Percentiles rank a stretch among this genome's conserved stretches.
These are phyloP conservation scores for Pichia sporocuriosa DNA, from an alignment of 805 yeast species.

Conservation along the genomic window DNA sequence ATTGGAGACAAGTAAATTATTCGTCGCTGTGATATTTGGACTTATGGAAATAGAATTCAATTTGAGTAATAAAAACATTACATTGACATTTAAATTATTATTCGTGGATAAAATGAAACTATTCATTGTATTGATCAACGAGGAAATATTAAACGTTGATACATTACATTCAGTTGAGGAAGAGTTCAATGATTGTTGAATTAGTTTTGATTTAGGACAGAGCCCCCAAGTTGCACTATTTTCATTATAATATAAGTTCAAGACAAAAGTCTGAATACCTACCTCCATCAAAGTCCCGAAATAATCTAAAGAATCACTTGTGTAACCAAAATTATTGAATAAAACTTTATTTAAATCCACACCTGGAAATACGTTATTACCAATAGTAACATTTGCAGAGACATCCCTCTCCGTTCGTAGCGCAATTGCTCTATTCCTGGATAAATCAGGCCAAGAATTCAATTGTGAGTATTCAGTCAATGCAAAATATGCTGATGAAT, in stretches of 20 bases:
- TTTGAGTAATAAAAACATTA: constrained; percentile 36
- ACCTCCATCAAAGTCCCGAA: constrained; percentile 31
- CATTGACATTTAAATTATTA: constrained; percentile 39
- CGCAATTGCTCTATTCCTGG: constrained; percentile 28
- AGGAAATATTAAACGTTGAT: constrained; percentile 17
- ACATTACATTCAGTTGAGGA: constrained; percentile 13
- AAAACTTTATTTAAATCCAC: constrained; percentile 30
- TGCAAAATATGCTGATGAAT: constrained; percentile 1
- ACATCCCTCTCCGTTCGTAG: constrained; percentile 44
- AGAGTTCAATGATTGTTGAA: constrained; percentile 14
- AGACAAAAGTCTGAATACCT: constrained; percentile 41
- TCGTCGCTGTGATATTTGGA: constrained; percentile 3
- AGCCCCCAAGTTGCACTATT: constrained; percentile 43
- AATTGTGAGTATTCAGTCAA: constrained; percentile 2
- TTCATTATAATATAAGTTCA: constrained; percentile 55
- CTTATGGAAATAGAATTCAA: constrained; percentile 20
- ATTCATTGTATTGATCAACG: constrained; percentile 26
- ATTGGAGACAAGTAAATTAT: constrained; percentile 7
- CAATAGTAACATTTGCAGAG: constrained; percentile 33
- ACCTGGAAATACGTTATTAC: constrained; percentile 36
- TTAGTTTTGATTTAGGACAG: constrained; percentile 35
- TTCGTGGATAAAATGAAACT: constrained; percentile 36
- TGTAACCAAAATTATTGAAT: constrained; percentile 30
- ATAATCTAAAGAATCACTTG: constrained; percentile 23
- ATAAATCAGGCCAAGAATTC: constrained; percentile 28